Conservation (phyloP, 2,329 filamentous ascomycete genomes). For the Coniochaeta sp. region DNA sequence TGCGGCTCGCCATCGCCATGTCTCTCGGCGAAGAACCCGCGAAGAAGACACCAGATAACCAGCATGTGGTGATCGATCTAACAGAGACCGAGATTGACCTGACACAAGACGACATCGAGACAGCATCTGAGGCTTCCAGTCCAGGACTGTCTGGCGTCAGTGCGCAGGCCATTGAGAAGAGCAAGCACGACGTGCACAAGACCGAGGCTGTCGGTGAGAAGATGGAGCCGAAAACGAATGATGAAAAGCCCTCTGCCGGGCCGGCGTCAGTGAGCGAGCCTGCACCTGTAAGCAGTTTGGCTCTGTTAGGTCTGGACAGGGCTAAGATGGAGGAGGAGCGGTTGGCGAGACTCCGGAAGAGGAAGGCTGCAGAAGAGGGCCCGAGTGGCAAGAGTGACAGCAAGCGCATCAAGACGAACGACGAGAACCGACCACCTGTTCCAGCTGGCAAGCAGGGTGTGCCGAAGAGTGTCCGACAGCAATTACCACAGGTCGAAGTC, state of each 20-base stretch:
- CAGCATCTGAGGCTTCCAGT: background rate
- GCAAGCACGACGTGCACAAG: background rate
- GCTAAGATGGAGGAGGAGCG: conserved; percentile 83
- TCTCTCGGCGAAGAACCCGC: conserved; percentile 34
- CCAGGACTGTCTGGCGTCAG: background rate
- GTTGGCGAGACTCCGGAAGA: conserved; percentile 61
- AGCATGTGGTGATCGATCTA: conserved; percentile 12
- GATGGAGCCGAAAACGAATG: background rate
- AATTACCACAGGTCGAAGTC: background rate
- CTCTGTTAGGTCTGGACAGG: conserved; percentile 57
- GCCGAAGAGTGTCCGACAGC: background rate
- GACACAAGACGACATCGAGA: background rate
- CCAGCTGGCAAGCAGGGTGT: background rate
- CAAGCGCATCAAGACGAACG: background rate
- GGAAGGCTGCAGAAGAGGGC: conserved; percentile 14
- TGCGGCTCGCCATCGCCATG: conserved; percentile 53
- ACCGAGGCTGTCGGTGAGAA: background rate
- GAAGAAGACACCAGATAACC: background rate
- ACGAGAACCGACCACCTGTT: background rate
- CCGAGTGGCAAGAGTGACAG: background rate
- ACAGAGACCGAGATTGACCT: conserved; percentile 8
- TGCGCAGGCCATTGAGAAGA: background rate
- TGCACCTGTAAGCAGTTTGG: conserved; percentile 15
- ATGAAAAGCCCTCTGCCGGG: conserved; percentile 2
- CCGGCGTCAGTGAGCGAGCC: conserved; percentile 1